Evolutionary conservation across 306 rosid genomes (phyloP).

Genomic region (Corylus heterophylla): DNA sequence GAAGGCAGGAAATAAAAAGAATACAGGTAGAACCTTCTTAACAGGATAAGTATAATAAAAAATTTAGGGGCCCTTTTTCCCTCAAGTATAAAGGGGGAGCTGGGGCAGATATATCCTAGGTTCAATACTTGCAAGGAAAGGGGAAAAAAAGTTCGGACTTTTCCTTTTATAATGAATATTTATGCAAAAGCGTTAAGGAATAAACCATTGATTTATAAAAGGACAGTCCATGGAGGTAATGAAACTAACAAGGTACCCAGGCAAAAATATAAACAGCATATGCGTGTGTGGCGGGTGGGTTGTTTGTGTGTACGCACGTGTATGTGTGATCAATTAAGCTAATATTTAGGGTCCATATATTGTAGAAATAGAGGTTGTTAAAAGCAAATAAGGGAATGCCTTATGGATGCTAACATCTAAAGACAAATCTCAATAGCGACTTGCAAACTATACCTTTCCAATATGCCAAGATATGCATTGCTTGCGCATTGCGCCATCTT

Average conservation of each 20-base stretch:
- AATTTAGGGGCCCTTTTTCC: not conserved
- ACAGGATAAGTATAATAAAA: not conserved
- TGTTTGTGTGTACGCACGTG: not conserved
- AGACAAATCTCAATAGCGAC: slow-evolving; percentile 12
- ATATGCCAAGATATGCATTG: slow-evolving; percentile 88
- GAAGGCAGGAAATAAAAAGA: not conserved
- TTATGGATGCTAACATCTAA: slow-evolving; percentile 15
- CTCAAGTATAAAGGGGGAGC: not conserved
- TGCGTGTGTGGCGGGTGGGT: not conserved
- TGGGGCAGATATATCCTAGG: not conserved
- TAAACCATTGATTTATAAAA: not conserved
- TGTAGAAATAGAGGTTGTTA: not conserved
- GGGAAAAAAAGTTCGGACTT: not conserved
- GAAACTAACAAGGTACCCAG: not conserved
- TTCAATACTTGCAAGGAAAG: not conserved
- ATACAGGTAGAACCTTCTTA: not conserved
- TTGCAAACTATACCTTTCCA: slow-evolving; percentile 64
- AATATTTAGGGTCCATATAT: not conserved
- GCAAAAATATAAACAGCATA: not conserved
- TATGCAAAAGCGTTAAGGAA: not conserved
- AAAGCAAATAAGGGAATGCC: not conserved
- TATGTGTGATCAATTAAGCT: not conserved
- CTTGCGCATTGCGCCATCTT: slow-evolving; percentile 92
- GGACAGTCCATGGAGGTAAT: not conserved
- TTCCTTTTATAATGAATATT: not conserved